These are phyloP conservation scores for Carex arenaria DNA, from an alignment of 202 grass and related monocot species.

Conservation along the genomic window DNA sequence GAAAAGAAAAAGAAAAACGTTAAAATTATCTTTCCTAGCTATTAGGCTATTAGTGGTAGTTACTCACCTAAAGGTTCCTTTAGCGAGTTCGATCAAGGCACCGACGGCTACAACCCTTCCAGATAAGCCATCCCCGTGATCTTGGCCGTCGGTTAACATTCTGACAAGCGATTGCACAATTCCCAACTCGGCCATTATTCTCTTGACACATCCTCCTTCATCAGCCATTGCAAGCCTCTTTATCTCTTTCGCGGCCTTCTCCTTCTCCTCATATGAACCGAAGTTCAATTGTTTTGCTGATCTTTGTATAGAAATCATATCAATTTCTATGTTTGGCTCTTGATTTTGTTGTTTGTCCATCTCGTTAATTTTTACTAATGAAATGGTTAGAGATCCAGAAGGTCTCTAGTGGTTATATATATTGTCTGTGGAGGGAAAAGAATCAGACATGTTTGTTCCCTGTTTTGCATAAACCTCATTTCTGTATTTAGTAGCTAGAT, in stretches of 20 bases:
- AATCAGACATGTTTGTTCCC: constrained; percentile 8
- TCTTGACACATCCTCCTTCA: constrained; percentile 39
- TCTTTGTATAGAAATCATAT: constrained; percentile 12
- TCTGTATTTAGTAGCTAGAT: not conserved
- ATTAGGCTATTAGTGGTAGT: not conserved
- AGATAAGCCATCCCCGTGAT: not conserved
- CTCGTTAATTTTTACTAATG: not conserved
- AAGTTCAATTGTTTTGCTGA: constrained; percentile 65
- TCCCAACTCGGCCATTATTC: constrained; percentile 56
- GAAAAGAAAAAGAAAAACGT: not conserved
- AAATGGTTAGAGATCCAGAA: not conserved
- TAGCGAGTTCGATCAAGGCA: constrained; percentile 67
- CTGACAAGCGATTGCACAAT: constrained; percentile 55
- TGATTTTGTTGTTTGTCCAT: not conserved
- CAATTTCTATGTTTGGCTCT: not conserved
- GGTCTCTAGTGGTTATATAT: not conserved
- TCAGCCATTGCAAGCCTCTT: constrained; percentile 47
- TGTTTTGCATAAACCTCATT: not conserved
- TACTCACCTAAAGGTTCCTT: constrained; percentile 68
- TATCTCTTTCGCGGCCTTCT: constrained; percentile 36
- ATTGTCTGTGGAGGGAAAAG: not conserved
- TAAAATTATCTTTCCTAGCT: not conserved
- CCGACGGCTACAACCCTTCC: constrained; percentile 28
- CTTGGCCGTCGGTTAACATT: constrained; percentile 34
- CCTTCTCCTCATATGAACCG: constrained; percentile 42